Percentiles rank a stretch among this genome's conserved stretches.
These are phyloP conservation scores for Clarireedia sp. DNA, from an alignment of 2,329 filamentous ascomycete genomes.

Conservation along the genomic window DNA sequence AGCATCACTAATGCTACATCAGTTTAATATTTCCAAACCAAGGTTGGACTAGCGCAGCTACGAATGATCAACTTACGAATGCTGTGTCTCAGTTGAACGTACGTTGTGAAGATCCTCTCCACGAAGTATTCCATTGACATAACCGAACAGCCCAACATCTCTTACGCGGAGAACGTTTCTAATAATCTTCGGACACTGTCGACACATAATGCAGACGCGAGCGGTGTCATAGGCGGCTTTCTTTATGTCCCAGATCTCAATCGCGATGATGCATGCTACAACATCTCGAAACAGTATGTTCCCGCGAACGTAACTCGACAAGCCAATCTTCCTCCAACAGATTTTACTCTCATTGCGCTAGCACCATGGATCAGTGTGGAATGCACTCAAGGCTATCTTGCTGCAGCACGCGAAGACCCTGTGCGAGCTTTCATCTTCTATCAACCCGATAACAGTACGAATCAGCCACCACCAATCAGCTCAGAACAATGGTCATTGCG, in stretches of 20 bases:
- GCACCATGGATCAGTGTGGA: conserved; percentile 75
- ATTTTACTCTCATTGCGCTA: conserved; percentile 70
- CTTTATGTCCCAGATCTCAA: conserved; percentile 74
- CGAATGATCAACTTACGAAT: conserved; percentile 12
- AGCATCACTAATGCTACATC: conserved; percentile 11
- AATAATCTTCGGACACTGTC: conserved; percentile 70
- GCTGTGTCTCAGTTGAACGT: conserved; percentile 23
- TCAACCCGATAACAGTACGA: conserved; percentile 45
- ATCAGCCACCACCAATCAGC: conserved; percentile 56
- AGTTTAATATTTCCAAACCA: conserved; percentile 27
- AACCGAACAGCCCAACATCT: conserved; percentile 24
- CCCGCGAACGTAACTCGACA: conserved; percentile 68
- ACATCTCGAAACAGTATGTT: conserved; percentile 56
- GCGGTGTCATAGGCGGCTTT: conserved; percentile 63
- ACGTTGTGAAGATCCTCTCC: conserved; percentile 7
- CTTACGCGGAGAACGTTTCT: conserved; percentile 31
- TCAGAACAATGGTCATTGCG: conserved; percentile 63
- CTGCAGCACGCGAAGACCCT: conserved; percentile 48
- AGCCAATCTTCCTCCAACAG: conserved; percentile 56
- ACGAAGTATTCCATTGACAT: background rate
- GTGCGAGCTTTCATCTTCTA: conserved; percentile 59
- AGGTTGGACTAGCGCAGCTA: conserved; percentile 21
- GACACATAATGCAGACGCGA: conserved; percentile 51
- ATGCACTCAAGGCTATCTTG: conserved; percentile 69
- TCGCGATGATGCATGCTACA: conserved; percentile 51